Conservation (phyloP, 768 basidiomycete genomes). For the Saitozyma sp. region DNA sequence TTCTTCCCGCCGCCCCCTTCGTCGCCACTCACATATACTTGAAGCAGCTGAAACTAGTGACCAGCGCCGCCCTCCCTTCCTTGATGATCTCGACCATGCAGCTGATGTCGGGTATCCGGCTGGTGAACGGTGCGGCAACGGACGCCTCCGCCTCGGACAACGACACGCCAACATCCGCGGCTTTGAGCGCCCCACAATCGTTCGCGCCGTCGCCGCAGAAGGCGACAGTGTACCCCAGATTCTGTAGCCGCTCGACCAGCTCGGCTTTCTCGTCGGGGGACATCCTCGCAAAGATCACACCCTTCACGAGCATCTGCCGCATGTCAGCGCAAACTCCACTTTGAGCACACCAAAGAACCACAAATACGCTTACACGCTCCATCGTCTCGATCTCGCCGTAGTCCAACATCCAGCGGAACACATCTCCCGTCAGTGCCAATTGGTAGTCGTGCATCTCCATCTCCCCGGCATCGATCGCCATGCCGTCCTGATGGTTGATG, state of each 20-base stretch:
- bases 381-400: slow-evolving; percentile 89
- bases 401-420: slow-evolving; percentile 98
- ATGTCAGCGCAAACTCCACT: slow-evolving; percentile 1
- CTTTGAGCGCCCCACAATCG: slow-evolving; percentile 96
- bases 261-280: slow-evolving; percentile 99
- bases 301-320: slow-evolving; percentile 88
- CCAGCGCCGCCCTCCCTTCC: slow-evolving; percentile 91
- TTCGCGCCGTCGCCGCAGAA: slow-evolving; percentile 99
- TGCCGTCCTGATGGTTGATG: slow-evolving; percentile 63
- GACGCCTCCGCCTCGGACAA: slow-evolving; percentile 97
- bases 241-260: slow-evolving; percentile 88
- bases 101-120: slow-evolving; percentile 86
- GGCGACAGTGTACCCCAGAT: slow-evolving; percentile 89
- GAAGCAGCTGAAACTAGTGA: slow-evolving; percentile 99
- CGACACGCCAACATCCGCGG: slow-evolving; percentile 95
- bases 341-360: neutral
- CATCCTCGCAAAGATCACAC: slow-evolving; percentile 96
- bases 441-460: slow-evolving; percentile 82
- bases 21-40: slow-evolving; percentile 84
- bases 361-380: slow-evolving; percentile 67
- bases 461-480: slow-evolving; percentile 64
- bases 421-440: slow-evolving; percentile 87
- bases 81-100: slow-evolving; percentile 96
- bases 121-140: slow-evolving; percentile 96
- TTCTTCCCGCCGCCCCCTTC: neutral